These are phyloP conservation scores for barley (Hordeum vulgare) DNA, from an alignment of 176 grass and related monocot species.

Conservation along the genomic window MorexV3_pseudomolecules_assembly NC_058524.1:514040832-514041331, in stretches of 20 bases:
- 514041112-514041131: constrained; percentile 91
- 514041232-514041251: constrained; percentile 98
- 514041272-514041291: constrained; percentile 76
- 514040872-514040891: too few species aligned
- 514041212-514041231: constrained; percentile 47
- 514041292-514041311: constrained; percentile 84
- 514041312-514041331: constrained; percentile 70
- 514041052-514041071: constrained; percentile 64
- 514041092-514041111: constrained; percentile 93
- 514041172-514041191: not conserved
- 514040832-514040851: too few species aligned
- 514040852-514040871: too few species aligned
- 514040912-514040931: not conserved
- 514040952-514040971: not conserved
- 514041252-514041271: constrained; percentile 96
- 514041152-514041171: not conserved
- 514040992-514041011: not conserved
- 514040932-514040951: not conserved
- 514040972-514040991: not conserved
- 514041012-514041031: not conserved
- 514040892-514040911: not conserved
- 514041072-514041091: constrained; percentile 97
- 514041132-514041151: constrained; percentile 27
- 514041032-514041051: not conserved
- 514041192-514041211: not conserved